These are phyloP conservation scores for Boechera retrofracta DNA, from an alignment of 345 rosid species.

Conservation along the genomic window DNA sequence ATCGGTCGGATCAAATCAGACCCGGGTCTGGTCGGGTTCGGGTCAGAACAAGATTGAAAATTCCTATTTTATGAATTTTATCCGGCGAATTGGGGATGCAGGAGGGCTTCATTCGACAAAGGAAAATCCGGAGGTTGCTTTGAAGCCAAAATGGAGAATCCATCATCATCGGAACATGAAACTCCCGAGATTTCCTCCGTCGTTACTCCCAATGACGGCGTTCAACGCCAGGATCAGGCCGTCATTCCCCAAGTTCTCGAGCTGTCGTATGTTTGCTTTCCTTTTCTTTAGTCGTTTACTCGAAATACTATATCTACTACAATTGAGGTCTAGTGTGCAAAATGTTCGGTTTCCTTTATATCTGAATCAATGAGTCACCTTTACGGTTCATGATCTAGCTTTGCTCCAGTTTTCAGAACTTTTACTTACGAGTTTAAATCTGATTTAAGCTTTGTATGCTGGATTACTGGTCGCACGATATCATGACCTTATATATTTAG, in stretches of 20 bases:
- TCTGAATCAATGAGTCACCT: background rate
- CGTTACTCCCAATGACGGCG: too few species aligned
- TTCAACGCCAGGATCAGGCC: too few species aligned
- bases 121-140: background rate
- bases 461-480: constrained; percentile 1
- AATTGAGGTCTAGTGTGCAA: background rate
- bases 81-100: background rate
- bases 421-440: background rate
- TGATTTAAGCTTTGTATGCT: background rate
- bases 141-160: constrained; percentile 36
- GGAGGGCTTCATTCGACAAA: constrained; percentile 12
- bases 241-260: too few species aligned
- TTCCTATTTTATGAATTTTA: background rate
- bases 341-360: background rate
- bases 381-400: constrained; percentile 17
- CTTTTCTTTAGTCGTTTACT: background rate
- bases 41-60: background rate
- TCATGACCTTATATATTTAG: constrained; percentile 16
- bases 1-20: background rate
- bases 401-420: background rate
- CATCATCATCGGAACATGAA: constrained; percentile 35
- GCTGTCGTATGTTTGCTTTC: constrained; percentile 30
- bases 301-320: background rate
- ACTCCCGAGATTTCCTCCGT: too few species aligned
- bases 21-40: constrained; percentile 10